A percentile compares a stretch with the other conserved stretches of the same genome.
phyloP scores from a whole-genome alignment of 2,329 filamentous ascomycete genomes.

The Cryphonectria parasitica region DNA sequence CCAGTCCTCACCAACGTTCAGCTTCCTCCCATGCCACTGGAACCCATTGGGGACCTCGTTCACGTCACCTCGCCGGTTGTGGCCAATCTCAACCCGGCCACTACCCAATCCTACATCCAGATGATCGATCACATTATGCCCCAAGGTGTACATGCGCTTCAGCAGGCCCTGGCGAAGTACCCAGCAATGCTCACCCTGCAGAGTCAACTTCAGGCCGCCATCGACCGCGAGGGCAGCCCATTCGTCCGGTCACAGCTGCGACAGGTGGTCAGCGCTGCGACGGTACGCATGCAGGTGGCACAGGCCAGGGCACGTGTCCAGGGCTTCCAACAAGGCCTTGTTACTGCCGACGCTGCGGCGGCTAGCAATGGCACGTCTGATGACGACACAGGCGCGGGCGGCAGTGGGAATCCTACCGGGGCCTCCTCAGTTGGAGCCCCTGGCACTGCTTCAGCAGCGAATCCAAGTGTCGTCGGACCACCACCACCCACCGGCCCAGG shows the following conservation, averaged over 20 bases:
- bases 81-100: constrained; percentile 40
- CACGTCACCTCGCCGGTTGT: constrained; percentile 39
- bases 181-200: constrained; percentile 55
- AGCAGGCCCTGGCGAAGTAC: constrained; percentile 50
- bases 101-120: constrained; percentile 49
- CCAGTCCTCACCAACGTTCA: constrained; percentile 20
- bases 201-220: constrained; percentile 52
- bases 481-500: constrained; percentile 26
- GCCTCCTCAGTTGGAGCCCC: constrained; percentile 19
- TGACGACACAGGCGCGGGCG: constrained; percentile 20
- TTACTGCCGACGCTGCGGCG: constrained; percentile 25
- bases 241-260: constrained; percentile 53
- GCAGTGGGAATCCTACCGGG: constrained; percentile 5
- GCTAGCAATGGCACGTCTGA: constrained; percentile 19
- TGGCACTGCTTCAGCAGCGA: constrained; percentile 10
- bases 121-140: constrained; percentile 59
- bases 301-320: constrained; percentile 41
- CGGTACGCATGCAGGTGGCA: constrained; percentile 51
- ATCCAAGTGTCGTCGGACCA: constrained; percentile 16
- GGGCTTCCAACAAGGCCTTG: constrained; percentile 33
- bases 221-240: constrained; percentile 55
- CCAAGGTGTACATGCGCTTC: constrained; percentile 52
- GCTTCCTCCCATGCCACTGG: constrained; percentile 16
- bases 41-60: constrained; percentile 30
- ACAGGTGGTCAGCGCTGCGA: constrained; percentile 51